Conservation (phyloP, 106 monocot genomes). For the Vanilla planifolia region DNA sequence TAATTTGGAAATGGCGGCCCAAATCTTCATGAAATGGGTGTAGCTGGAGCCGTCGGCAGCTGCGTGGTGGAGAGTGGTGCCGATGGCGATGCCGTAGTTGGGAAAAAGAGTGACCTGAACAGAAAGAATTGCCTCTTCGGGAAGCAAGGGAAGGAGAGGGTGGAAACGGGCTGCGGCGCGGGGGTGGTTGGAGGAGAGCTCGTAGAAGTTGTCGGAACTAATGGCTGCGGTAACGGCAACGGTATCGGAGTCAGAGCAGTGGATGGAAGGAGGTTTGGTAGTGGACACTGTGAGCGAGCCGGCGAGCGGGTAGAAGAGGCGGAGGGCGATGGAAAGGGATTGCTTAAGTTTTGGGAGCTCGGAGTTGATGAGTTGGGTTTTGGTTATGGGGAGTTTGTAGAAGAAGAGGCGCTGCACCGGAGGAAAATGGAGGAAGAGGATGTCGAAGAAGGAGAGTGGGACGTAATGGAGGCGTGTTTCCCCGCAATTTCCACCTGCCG, state of each 20-base stretch:
- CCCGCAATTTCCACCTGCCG: not conserved
- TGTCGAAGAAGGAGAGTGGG: constrained; percentile 24
- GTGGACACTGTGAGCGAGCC: constrained; percentile 8
- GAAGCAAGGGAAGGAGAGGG: constrained; percentile 3
- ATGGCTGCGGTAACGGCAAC: constrained; percentile 4
- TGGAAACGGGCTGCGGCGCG: constrained; percentile 6
- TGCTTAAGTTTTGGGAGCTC: constrained; percentile 25
- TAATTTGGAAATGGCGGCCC: constrained; percentile 10
- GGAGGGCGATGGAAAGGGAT: constrained; percentile 38
- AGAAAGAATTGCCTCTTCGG: constrained; percentile 13
- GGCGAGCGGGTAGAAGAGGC: constrained; percentile 34
- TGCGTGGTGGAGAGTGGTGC: constrained; percentile 24
- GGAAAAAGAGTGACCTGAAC: constrained; percentile 38
- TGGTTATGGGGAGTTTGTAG: constrained; percentile 16
- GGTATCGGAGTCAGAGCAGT: constrained; percentile 7
- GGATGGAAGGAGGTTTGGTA: not conserved
- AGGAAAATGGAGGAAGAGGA: constrained; percentile 17
- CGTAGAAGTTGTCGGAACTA: constrained; percentile 7
- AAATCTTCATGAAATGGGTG: constrained; percentile 35
- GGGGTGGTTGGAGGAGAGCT: constrained; percentile 15
- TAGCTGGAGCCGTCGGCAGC: constrained; percentile 32
- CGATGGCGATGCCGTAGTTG: constrained; percentile 19
- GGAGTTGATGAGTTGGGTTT: constrained; percentile 7
- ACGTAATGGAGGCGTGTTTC: not conserved
- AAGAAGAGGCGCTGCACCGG: constrained; percentile 48